phyloP scores from a whole-genome alignment of 2,329 filamentous ascomycete species.

The Madurella fahalii region DNA sequence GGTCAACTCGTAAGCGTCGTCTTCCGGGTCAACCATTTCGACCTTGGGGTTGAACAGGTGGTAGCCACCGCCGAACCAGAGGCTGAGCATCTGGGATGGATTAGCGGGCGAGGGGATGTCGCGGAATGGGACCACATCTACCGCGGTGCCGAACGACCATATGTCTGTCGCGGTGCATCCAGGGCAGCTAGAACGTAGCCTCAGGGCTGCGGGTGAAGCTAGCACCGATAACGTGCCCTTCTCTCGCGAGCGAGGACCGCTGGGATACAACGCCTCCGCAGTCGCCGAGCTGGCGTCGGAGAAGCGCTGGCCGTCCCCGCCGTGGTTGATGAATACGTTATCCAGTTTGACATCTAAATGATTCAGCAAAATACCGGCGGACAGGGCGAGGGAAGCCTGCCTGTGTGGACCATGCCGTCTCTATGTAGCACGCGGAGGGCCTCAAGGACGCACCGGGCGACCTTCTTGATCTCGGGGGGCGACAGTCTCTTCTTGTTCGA shows the following conservation, averaged over 20 bases:
- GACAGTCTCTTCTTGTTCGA: conserved; percentile 25
- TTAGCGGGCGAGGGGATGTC: neutral
- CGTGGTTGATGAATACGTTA: conserved; percentile 27
- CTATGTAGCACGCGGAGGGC: conserved; percentile 24
- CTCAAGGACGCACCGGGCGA: conserved; percentile 24
- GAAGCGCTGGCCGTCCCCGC: conserved; percentile 21
- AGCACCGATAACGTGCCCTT: conserved; percentile 25
- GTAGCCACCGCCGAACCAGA: conserved; percentile 26
- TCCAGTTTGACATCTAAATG: conserved; percentile 26
- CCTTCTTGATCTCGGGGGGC: conserved; percentile 28
- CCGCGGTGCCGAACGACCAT: conserved; percentile 28
- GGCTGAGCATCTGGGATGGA: conserved; percentile 21
- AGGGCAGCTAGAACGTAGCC: conserved; percentile 24
- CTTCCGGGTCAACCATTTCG: conserved; percentile 18
- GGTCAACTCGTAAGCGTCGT: conserved; percentile 25
- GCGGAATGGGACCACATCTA: neutral
- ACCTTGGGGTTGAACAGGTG: conserved; percentile 27
- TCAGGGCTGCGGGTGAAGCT: conserved; percentile 26
- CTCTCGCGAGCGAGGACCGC: conserved; percentile 22
- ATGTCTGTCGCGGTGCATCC: conserved; percentile 27
- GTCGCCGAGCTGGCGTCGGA: conserved; percentile 27
- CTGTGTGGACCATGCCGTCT: conserved; percentile 27
- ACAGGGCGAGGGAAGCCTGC: neutral
- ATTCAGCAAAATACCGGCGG: neutral
- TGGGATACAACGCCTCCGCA: conserved; percentile 24